Evolutionary conservation across 116 monocot species (phyloP).

Genomic region (Iris pallida): DNA sequence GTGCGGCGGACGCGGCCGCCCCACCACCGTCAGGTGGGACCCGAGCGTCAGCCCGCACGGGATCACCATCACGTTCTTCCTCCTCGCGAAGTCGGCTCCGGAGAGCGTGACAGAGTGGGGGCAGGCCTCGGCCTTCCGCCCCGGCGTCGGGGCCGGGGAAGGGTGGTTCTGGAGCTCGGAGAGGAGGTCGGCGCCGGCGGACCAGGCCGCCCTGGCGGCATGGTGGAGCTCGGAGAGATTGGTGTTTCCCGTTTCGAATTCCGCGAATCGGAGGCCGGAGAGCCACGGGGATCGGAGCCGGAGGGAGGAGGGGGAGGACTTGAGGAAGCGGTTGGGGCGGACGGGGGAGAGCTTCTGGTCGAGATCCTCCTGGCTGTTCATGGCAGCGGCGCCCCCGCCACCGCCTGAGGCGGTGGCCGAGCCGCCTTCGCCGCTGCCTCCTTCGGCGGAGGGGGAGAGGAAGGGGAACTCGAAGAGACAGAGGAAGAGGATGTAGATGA

Average conservation of each 20-base stretch:
- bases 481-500: slow-evolving; percentile 28
- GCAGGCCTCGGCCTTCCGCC: slow-evolving; percentile 20
- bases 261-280: slow-evolving; percentile 38
- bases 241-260: background rate
- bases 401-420: slow-evolving; percentile 2
- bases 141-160: background rate
- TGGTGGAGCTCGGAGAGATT: slow-evolving; percentile 50
- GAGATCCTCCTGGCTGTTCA: slow-evolving; percentile 18
- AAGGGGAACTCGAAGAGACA: slow-evolving; percentile 37
- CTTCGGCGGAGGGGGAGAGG: slow-evolving; percentile 14
- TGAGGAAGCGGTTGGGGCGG: slow-evolving; percentile 17
- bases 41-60: slow-evolving; percentile 80
- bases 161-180: slow-evolving; percentile 15
- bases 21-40: slow-evolving; percentile 66
- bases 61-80: slow-evolving; percentile 36
- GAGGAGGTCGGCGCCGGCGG: slow-evolving; percentile 25
- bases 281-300: slow-evolving; percentile 6
- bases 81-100: slow-evolving; percentile 24
- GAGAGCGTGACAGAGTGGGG: slow-evolving; percentile 34
- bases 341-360: slow-evolving; percentile 18
- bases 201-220: slow-evolving; percentile 44
- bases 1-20: slow-evolving; percentile 29
- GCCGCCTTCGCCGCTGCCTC: slow-evolving; percentile 1
- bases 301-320: background rate
- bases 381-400: slow-evolving; percentile 13